Conservation (phyloP, 352 stramenopile species). For the Globisporangium middletonii region DNA sequence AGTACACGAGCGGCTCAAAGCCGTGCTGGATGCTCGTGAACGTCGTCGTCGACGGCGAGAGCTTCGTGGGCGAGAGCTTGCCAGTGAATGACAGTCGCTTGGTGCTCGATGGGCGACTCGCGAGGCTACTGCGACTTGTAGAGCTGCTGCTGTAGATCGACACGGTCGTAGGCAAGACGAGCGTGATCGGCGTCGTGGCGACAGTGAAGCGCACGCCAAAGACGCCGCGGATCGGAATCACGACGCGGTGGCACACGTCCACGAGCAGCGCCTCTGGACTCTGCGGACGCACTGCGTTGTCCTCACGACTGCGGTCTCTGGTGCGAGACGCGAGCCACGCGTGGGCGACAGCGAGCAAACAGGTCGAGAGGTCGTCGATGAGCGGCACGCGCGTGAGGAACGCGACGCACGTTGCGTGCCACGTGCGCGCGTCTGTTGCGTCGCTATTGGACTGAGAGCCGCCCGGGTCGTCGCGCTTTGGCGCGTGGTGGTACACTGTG, state of each 20-base stretch:
- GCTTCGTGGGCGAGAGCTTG: constrained; percentile 38
- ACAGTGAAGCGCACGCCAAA: constrained; percentile 59
- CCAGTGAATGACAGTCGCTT: constrained; percentile 2
- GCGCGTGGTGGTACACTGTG: constrained; percentile 52
- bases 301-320: too few species aligned
- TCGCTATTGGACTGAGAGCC: background rate
- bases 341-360: constrained; percentile 46
- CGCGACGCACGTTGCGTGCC: constrained; percentile 63
- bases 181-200: constrained; percentile 21
- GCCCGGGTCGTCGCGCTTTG: constrained; percentile 4
- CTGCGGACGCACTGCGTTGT: background rate
- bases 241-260: constrained; percentile 47
- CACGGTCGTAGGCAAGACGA: constrained; percentile 46
- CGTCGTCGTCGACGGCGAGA: constrained; percentile 18
- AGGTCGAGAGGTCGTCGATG: constrained; percentile 42
- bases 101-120: constrained; percentile 3
- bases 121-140: too few species aligned
- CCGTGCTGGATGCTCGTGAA: constrained; percentile 46
- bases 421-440: constrained; percentile 18
- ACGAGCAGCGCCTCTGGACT: constrained; percentile 29
- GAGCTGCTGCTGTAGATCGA: constrained; percentile 37
- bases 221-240: constrained; percentile 57
- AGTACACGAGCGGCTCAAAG: constrained; percentile 68
- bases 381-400: constrained; percentile 70
- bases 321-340: constrained; percentile 30